phyloP scores from a whole-genome alignment of 2,329 filamentous ascomycete species.

The Tolypocladium sp. region DNA sequence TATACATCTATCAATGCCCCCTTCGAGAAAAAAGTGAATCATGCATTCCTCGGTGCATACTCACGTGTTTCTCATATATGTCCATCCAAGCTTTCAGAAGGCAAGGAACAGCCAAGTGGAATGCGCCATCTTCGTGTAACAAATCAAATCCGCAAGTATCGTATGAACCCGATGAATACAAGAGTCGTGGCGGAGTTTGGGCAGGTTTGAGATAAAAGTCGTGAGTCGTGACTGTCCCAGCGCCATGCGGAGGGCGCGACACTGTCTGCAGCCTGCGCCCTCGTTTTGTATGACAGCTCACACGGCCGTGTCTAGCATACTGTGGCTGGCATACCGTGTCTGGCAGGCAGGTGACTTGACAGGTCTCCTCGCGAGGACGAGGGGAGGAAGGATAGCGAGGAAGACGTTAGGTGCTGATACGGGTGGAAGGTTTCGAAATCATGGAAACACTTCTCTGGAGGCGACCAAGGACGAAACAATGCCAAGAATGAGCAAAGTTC shows the following conservation, averaged over 20 bases:
- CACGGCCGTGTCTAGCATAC: not conserved
- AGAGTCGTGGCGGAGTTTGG: too few relatives aligned
- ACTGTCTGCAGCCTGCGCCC: not conserved
- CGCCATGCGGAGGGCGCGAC: not conserved
- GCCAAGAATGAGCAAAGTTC: not conserved
- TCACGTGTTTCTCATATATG: not conserved
- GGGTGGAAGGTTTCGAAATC: not conserved
- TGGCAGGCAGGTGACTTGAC: too few relatives aligned
- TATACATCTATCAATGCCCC: not conserved
- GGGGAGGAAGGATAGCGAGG: too few relatives aligned
- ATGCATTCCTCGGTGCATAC: not conserved
- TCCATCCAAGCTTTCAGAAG: not conserved
- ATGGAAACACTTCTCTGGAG: not conserved
- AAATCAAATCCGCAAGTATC: not conserved
- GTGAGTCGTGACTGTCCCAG: not conserved
- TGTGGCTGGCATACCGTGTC: not conserved
- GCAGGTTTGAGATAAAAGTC: too few relatives aligned
- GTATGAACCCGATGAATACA: not conserved
- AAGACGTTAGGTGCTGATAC: not conserved
- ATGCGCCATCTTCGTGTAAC: not conserved
- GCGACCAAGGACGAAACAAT: not conserved
- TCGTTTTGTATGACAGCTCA: not conserved
- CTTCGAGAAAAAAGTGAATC: not conserved
- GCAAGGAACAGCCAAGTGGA: not conserved
- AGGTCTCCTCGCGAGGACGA: not conserved